Evolutionary conservation across 129 eudicot species (phyloP).

Genomic region (Heracleum sosnowskyi): DNA sequence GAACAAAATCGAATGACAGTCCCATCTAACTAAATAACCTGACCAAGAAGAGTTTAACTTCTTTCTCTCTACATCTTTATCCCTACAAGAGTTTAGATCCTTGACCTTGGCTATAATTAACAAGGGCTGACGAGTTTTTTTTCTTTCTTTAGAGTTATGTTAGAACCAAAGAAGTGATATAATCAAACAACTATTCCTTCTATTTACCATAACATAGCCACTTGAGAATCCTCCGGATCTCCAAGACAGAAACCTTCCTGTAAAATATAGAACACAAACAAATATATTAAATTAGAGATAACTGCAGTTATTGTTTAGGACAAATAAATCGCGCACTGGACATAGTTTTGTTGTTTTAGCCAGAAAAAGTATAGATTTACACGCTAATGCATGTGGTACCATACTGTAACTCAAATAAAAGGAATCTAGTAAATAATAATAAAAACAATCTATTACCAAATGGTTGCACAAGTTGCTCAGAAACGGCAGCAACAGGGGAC

Average conservation of each 20-base stretch:
- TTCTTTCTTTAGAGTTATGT: background rate
- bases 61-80: background rate
- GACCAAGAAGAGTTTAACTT: background rate
- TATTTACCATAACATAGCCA: slow-evolving; percentile 6
- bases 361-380: background rate
- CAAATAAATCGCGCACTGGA: background rate
- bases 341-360: background rate
- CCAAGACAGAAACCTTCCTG: slow-evolving; percentile 35
- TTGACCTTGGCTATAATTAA: background rate
- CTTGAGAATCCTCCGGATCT: background rate
- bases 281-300: background rate
- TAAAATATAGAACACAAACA: background rate
- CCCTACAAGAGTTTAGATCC: background rate
- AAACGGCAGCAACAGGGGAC: slow-evolving; percentile 59
- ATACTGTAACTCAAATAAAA: background rate
- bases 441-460: slow-evolving; percentile 42
- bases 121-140: background rate
- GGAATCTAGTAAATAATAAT: background rate
- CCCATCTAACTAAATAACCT: background rate
- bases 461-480: slow-evolving; percentile 64
- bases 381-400: background rate
- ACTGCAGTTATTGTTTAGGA: background rate
- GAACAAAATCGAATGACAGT: background rate
- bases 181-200: background rate
- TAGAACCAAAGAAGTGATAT: background rate